Base-by-base conservation (phyloP, 2,329 filamentous ascomycete species). In the Xylariomycetidae sp. region DNA sequence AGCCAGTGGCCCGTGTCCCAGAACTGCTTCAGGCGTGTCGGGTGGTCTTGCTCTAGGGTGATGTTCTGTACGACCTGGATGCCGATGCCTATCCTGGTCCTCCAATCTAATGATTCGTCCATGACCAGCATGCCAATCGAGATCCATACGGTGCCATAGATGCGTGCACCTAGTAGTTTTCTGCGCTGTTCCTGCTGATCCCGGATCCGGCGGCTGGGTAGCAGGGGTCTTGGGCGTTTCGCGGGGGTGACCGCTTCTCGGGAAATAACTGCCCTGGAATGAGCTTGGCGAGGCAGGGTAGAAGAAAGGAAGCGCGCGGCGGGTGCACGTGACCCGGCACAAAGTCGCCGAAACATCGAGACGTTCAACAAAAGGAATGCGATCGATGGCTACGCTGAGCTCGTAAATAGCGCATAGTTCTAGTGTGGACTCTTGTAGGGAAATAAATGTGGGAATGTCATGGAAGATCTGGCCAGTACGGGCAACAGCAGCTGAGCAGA, bases 301-400 rank as follows among this genome's bases (percentile, higher is more conserved):
- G 16, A 33, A 15, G 28, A 25, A 30, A 42, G 31, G 34, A 9
- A 30, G 23, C 7, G 31, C n/a, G n/a, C n/a, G 14, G 26, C 27
- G 30, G 37, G 31, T 34, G 26, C 30, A 18, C 36, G 34, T 13
- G 30, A 34, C 40, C 36, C 34, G 12, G 31, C 31, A 30, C 37
- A 30, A 17, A 45, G 31, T 32, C 35, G 37, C 26, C 41, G 41
- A 26, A 45, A 25, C 44, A 45, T 47, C n/a, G n/a, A n/a, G n/a
- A n/a, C n/a, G n/a, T n/a, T n/a, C n/a, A n/a, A n/a, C n/a, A n/a
- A n/a, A n/a, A n/a, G n/a, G n/a, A n/a, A n/a, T n/a, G n/a, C n/a
- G n/a, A n/a, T n/a, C n/a, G n/a, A n/a, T n/a, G n/a, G n/a, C n/a
- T n/a, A n/a, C n/a, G n/a, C n/a, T n/a, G n/a, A n/a, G n/a, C n/a